Evolutionary conservation across 2,329 filamentous ascomycete genomes (phyloP).

Genomic region (Claviceps quebecensis): DNA sequence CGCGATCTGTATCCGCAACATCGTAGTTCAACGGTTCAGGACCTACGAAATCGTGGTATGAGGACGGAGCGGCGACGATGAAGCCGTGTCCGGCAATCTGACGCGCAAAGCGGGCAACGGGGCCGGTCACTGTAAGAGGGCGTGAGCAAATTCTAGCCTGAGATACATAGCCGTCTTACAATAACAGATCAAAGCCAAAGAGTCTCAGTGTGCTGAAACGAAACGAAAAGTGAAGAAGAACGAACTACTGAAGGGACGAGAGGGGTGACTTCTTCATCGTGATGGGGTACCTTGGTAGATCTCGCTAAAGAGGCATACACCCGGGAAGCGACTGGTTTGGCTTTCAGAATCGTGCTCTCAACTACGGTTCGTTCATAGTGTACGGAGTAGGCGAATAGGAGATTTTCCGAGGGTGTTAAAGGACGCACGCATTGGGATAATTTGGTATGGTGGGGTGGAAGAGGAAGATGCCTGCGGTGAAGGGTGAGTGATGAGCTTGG

Average conservation of each 20-base stretch:
- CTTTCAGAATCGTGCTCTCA: not conserved
- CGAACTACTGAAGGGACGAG: not conserved
- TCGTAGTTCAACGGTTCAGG: constrained; percentile 78
- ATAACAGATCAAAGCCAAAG: no score
- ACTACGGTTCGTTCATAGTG: no score
- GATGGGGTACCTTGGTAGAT: constrained; percentile 73
- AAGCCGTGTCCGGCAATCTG: constrained; percentile 89
- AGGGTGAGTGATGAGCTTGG: constrained; percentile 3
- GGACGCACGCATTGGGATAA: constrained; percentile 61
- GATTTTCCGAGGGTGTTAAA: not conserved
- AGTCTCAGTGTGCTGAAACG: no score
- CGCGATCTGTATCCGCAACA: constrained; percentile 70
- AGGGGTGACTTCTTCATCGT: not conserved
- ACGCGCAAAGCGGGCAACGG: constrained; percentile 75
- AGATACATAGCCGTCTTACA: no score
- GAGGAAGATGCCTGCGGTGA: constrained; percentile 61
- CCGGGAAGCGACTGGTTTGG: constrained; percentile 53
- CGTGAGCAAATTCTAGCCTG: not conserved
- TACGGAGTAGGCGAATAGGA: no score
- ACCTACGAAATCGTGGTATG: constrained; percentile 85
- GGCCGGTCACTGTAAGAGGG: constrained; percentile 59
- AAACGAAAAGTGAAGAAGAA: not conserved
- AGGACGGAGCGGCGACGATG: constrained; percentile 80
- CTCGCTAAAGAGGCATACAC: constrained; percentile 79
- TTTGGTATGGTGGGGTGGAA: constrained; percentile 76